Evolutionary conservation across 768 basidiomycete species (phyloP), one percentile per base, ranked within the genome.

Genomic region (Mycena crocata): DNA sequence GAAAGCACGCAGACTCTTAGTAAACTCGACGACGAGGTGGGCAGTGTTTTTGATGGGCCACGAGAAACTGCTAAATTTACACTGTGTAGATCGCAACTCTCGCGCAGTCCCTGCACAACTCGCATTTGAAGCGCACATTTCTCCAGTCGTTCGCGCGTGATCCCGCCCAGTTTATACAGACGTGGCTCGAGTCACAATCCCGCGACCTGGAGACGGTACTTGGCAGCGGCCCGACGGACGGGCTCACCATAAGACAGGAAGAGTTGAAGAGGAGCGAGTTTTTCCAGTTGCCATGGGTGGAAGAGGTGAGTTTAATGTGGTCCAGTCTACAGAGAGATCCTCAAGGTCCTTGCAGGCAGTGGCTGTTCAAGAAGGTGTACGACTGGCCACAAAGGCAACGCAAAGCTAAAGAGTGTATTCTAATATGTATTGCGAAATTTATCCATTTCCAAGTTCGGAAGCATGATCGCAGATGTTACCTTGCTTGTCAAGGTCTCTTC

Each of bases 281-380:
- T 80, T 98, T 98, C 86, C 84, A 86, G 67, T 78, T 97, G 74
- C 93, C 95, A 5, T 98, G 96, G 96, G 95, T 98, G 15, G 91
- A 93, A 71, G 89, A 89, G 83, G 86, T 65, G 26, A 51, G 32
- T 52, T 51, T 35, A 9, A n/a, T 45, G 45, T 23, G 4, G 30
- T 37, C 7, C 46, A 15, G 2, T n/a, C 13, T n/a, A 14, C n/a
- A 14, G 28, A 5, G 13, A 7, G 17, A 13, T 17, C 23, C 32
- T 65, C 13, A 44, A n/a, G 1, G 28, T 5, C 5, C 3, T 34
- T 39, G 2, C n/a, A 65, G 64, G 65, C 65, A 5, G 65, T 66
- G 1, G 46, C 65, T 50, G 58, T 66, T 28, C 65, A 66, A 54
- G 65, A 66, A 21, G 65, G 65, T 49, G 45, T 61, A 31, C 65